Percentiles rank a stretch among this genome's conserved stretches.
phyloP scores from a whole-genome alignment of 148 eudicot species.

The Diospyros kaki region DNA sequence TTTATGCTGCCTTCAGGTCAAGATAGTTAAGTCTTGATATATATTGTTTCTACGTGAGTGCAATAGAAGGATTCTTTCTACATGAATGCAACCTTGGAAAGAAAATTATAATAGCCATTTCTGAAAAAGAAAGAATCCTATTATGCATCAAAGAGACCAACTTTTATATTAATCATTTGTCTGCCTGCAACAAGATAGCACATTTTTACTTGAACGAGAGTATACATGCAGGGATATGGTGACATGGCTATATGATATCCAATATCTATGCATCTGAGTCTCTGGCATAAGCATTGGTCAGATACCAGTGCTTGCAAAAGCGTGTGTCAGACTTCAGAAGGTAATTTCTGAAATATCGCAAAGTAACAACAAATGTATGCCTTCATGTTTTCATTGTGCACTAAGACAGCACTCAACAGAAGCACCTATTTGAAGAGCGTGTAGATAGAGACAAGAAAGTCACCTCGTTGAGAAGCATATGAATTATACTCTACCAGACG shows the following conservation, averaged over 20 bases:
- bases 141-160: background rate
- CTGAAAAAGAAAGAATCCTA: background rate
- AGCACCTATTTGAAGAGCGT: background rate
- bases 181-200: slow-evolving; percentile 2
- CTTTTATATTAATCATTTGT: background rate
- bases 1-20: background rate
- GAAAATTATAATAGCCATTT: background rate
- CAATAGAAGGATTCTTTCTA: background rate
- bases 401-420: background rate
- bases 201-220: background rate
- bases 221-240: background rate
- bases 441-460: background rate
- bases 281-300: background rate
- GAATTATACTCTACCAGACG: slow-evolving; percentile 36
- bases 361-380: background rate
- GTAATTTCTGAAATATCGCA: background rate
- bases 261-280: background rate
- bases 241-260: background rate
- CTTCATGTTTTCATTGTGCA: background rate
- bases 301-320: background rate
- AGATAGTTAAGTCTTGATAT: background rate
- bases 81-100: background rate
- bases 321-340: background rate
- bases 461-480: slow-evolving; percentile 46
- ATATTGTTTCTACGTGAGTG: background rate